Evolutionary conservation across 768 basidiomycete genomes (phyloP), one percentile per base, ranked within the genome.

Genomic region (Kwoniella shandongensis): DNA sequence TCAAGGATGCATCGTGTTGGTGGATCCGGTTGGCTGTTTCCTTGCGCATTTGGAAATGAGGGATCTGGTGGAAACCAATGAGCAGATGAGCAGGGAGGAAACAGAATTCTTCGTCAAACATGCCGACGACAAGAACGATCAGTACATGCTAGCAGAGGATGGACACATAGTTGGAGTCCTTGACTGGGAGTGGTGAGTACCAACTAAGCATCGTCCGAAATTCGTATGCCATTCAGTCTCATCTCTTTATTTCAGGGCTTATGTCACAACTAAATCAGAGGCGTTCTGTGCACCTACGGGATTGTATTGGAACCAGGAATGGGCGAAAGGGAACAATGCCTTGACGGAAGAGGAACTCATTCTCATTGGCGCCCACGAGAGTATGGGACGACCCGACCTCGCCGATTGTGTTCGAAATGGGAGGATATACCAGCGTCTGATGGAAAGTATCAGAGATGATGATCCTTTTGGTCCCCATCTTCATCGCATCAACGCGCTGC

Each of bases 171-270:
- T 58, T 4, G 59, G 65, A 8, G 62, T 76, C 39, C 64, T 76
- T 38, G 65, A 76, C 49, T 74, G 73, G 73, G 75, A 76, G 47
- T 67, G 58, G 57, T 58, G 29, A 48, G 55, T 50, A 12, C 23
- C 8, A 20, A 15, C 22, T 4, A 12, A 4, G 8, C 20, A 18
- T 17, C 20, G 35, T 26, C 8, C 11, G 6, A 12, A 13, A 22
- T 23, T 25, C 27, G 36, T 36, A 32, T n/a, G n/a, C n/a, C n/a
- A 18, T 20, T 39, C 3, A 17, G 20, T 3, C 17, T 48, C 27
- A 18, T 29, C 3, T 27, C 23, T 15, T 7, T 17, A 27, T 25
- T 13, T 3, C 23, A 57, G 56, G 47, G 56, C 56, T 1, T 22
- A 35, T 18, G 42, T 41, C 18, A 51, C 56, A 18, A 44, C 48